Base-by-base conservation (phyloP, 352 stramenopile genomes). In the Phytophthora syringae region DNA sequence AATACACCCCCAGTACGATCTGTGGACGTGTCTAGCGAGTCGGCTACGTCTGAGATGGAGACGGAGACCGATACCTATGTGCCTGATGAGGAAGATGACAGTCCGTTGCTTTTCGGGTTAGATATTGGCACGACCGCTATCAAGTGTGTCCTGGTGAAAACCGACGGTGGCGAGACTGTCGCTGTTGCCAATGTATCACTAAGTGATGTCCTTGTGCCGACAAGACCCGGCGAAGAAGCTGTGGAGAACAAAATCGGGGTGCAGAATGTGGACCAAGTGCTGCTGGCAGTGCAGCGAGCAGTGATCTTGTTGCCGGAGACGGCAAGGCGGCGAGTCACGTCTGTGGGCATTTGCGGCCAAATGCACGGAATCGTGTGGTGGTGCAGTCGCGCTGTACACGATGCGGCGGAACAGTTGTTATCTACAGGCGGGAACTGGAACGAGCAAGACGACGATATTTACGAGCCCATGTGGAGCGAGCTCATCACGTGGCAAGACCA, bases 351-450 rank as follows among this genome's bases (percentile, higher is more conserved):
- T 57, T 95, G 87, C 32, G 86, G 86, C 37, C 86, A 95, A 85
- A 95, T 95, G 87, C 87, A 95, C 47, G 87, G 87, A 6, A 93
- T 95, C 45, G 67, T 93, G 40, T 95, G 87, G 87, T 95, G 87
- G 87, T 77, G 72, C 27, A 79, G 79, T 22, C 76, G 67, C 2
- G 67, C 70, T 0, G 79, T 90, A 21, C 30, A 65, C 11, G 60
- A 64, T 0, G 52, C 60, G 18, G 60, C 72, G 7, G 58, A 71
- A 45, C 55, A 52, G 24, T 75, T 89, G 16, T 60, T 85, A 13
- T 39, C 50, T 27, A 53, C 34, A 12, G 52, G 24, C 50, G 28
- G 21, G 32, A 60, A 55, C 7, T 25, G 32, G 74, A 43, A 18
- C 32, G 42, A 18, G 15, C 15, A 40, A 28, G 39, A 59, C 28